Conservation (phyloP, 208 protist genomes). For the Trypanosoma congolense region DNA sequence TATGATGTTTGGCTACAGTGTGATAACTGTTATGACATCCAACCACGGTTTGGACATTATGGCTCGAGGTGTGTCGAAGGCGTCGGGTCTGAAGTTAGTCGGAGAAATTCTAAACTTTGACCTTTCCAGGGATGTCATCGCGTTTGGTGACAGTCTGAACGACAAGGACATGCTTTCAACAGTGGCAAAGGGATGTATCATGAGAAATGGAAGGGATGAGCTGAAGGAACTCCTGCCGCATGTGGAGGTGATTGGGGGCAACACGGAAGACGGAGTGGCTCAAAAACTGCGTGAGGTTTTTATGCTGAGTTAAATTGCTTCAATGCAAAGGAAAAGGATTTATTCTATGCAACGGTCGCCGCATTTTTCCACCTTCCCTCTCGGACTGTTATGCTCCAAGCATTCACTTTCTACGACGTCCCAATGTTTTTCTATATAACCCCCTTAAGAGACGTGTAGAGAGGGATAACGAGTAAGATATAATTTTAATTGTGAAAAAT, state of each 20-base stretch:
- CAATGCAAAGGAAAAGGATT: not conserved
- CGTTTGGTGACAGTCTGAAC: constrained; percentile 72
- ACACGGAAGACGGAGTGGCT: constrained; percentile 67
- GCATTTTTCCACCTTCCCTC: not conserved
- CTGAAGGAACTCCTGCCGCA: constrained; percentile 56
- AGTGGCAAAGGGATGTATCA: constrained; percentile 65
- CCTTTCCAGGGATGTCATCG: constrained; percentile 43
- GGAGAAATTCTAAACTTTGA: constrained; percentile 37
- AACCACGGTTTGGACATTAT: constrained; percentile 58
- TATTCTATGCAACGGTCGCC: not conserved
- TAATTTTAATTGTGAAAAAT: too few relatives aligned
- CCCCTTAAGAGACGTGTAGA: too few relatives aligned
- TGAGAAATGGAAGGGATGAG: constrained; percentile 50
- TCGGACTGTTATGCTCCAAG: not conserved
- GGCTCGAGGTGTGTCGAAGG: constrained; percentile 53
- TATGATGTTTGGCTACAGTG: constrained; percentile 32
- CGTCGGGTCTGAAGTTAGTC: constrained; percentile 45
- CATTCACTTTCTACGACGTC: not conserved
- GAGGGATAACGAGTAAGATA: too few relatives aligned
- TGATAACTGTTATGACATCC: constrained; percentile 53
- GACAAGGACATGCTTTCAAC: constrained; percentile 55
- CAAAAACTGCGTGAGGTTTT: constrained; percentile 60
- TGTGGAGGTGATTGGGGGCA: constrained; percentile 50
- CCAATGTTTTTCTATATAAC: not conserved
- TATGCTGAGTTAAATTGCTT: not conserved